Percentiles rank a stretch among this genome's conserved stretches.
phyloP scores from a whole-genome alignment of 2,329 filamentous ascomycete genomes.

The Fusarium hostae region DNA sequence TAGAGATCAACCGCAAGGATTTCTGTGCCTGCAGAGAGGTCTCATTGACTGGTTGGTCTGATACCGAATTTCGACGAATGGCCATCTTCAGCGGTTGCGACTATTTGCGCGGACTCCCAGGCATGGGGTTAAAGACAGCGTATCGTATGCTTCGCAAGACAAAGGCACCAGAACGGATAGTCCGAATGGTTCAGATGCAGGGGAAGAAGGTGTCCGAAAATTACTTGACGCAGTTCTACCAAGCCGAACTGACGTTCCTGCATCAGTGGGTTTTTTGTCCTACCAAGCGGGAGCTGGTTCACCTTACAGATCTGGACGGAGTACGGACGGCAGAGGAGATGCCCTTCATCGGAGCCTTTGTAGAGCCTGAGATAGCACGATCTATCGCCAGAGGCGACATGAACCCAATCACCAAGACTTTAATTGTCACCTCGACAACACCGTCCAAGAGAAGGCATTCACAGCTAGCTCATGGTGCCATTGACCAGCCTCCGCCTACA shows the following conservation, averaged over 20 bases:
- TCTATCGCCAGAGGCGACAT: conserved; percentile 84
- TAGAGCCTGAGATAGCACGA: conserved; percentile 75
- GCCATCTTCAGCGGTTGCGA: conserved; percentile 97
- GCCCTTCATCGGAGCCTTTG: conserved; percentile 81
- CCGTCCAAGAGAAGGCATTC: conserved; percentile 57
- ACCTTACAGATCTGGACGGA: conserved; percentile 74
- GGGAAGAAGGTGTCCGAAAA: conserved; percentile 85
- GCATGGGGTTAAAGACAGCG: conserved; percentile 92
- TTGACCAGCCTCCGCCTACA: conserved; percentile 46
- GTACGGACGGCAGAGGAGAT: conserved; percentile 75
- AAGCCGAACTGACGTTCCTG: conserved; percentile 91
- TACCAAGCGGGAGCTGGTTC: conserved; percentile 73
- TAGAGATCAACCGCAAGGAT: conserved; percentile 89
- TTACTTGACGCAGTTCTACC: conserved; percentile 83
- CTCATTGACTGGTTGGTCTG: conserved; percentile 90
- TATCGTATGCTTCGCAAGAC: conserved; percentile 91
- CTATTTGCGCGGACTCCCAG: conserved; percentile 86
- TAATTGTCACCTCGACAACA: conserved; percentile 57
- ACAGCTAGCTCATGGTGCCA: conserved; percentile 44
- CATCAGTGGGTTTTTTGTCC: conserved; percentile 97
- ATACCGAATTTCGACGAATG: conserved; percentile 92
- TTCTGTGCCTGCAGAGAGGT: conserved; percentile 91
- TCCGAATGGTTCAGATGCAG: conserved; percentile 88
- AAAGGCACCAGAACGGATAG: conserved; percentile 83
- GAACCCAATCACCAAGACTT: conserved; percentile 88